Evolutionary conservation across 1,139 yeast species (phyloP).

Genomic region (Citeromyces hawaiiensis): DNA sequence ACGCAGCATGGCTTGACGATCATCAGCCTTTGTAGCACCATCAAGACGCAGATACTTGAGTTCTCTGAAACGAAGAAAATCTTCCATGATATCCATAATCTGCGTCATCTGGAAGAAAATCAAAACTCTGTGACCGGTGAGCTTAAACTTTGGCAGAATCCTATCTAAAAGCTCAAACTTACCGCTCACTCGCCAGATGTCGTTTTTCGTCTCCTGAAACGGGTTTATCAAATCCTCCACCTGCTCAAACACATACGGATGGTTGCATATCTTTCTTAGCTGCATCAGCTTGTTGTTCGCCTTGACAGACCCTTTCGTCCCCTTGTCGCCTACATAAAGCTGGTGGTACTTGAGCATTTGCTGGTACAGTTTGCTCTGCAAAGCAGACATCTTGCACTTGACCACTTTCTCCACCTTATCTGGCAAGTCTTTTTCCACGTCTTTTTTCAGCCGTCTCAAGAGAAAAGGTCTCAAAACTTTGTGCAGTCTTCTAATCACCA

Average conservation of each 20-base stretch:
- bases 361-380: slow-evolving; percentile 69
- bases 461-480: slow-evolving; percentile 92
- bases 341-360: slow-evolving; percentile 66
- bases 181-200: slow-evolving; percentile 63
- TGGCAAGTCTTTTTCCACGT: slow-evolving; percentile 93
- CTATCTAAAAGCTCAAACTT: slow-evolving; percentile 69
- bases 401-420: slow-evolving; percentile 91
- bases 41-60: slow-evolving; percentile 68
- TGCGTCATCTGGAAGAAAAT: slow-evolving; percentile 84
- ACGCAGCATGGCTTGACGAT: slow-evolving; percentile 58
- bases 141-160: slow-evolving; percentile 61
- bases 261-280: slow-evolving; percentile 89
- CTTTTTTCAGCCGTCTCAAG: slow-evolving; percentile 87
- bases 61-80: slow-evolving; percentile 49
- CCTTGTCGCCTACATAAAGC: slow-evolving; percentile 46
- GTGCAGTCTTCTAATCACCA: slow-evolving; percentile 90
- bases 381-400: slow-evolving; percentile 85
- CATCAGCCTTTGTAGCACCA: slow-evolving; percentile 77
- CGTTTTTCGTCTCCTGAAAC: slow-evolving; percentile 47
- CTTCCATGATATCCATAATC: slow-evolving; percentile 85
- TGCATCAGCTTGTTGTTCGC: slow-evolving; percentile 85
- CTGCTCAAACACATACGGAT: slow-evolving; percentile 93
- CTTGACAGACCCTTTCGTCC: slow-evolving; percentile 54
- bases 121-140: slow-evolving; percentile 66
- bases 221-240: slow-evolving; percentile 86